Conservation (phyloP, 2,329 filamentous ascomycete genomes). For the Xylaria sp. region DNA sequence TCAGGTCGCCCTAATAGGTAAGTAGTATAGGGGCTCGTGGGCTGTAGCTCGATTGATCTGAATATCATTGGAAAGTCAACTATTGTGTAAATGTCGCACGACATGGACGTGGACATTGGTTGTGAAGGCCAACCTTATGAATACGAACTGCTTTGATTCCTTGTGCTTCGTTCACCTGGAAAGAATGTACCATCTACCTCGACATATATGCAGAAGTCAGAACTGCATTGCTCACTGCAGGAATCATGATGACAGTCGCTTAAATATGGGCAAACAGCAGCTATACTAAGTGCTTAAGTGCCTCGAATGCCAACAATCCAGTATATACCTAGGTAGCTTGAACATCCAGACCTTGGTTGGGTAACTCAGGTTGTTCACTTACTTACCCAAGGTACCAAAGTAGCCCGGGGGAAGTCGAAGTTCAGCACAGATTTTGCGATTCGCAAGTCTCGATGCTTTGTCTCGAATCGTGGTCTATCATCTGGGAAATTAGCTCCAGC, state of each 20-base stretch:
- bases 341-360: too few relatives aligned
- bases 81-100: constrained; percentile 29
- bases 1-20: constrained; percentile 24
- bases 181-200: constrained; percentile 6
- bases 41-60: constrained; percentile 7
- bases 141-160: constrained; percentile 32
- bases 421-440: not conserved
- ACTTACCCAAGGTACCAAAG: not conserved
- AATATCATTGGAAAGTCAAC: constrained; percentile 1
- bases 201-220: constrained; percentile 9
- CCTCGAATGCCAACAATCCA: too few relatives aligned
- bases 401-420: not conserved
- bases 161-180: constrained; percentile 24
- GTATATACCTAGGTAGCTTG: too few relatives aligned
- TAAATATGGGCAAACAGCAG: not conserved
- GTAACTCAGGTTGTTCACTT: not conserved
- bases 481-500: not conserved
- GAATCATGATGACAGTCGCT: constrained; percentile 14
- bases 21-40: constrained; percentile 11
- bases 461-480: constrained; percentile 3
- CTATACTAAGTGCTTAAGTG: not conserved
- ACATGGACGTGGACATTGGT: constrained; percentile 30
- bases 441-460: not conserved
- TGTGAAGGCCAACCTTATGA: constrained; percentile 26
- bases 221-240: constrained; percentile 15